Evolutionary conservation across 768 basidiomycete genomes (phyloP).

Genomic region (Tulasnella calospora): DNA sequence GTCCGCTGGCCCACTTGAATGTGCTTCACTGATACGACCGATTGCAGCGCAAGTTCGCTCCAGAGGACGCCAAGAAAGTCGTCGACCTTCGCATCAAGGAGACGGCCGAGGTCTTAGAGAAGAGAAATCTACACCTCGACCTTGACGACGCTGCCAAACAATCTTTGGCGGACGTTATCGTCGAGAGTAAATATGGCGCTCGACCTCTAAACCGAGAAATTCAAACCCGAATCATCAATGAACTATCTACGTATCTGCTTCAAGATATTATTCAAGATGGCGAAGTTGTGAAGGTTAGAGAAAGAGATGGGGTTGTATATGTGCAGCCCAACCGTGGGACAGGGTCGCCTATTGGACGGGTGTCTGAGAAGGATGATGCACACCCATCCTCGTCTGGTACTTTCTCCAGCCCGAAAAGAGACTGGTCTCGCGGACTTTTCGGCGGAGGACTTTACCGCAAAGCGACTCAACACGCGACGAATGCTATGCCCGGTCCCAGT

Average conservation of each 20-base stretch:
- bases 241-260: constrained; percentile 77
- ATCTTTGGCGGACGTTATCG: constrained; percentile 69
- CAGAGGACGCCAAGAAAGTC: constrained; percentile 69
- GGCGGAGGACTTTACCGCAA: too few species aligned
- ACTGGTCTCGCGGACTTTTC: too few species aligned
- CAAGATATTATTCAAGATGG: constrained; percentile 76
- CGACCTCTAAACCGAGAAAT: constrained; percentile 88
- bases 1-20: too few species aligned
- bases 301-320: too few species aligned
- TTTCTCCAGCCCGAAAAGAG: too few species aligned
- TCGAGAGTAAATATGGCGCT: constrained; percentile 80
- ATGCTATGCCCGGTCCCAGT: too few species aligned
- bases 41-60: constrained; percentile 60
- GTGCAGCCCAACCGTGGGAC: too few species aligned
- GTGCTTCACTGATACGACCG: too few species aligned
- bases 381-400: too few species aligned
- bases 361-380: too few species aligned
- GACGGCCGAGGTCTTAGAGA: constrained; percentile 70
- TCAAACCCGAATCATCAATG: constrained; percentile 88
- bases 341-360: too few species aligned
- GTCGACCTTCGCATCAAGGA: constrained; percentile 86
- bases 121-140: constrained; percentile 73
- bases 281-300: constrained; percentile 58
- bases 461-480: too few species aligned
- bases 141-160: constrained; percentile 69